Evolutionary conservation across 768 basidiomycete genomes (phyloP), one percentile per base, ranked within the genome.

Genomic region (Tylopilus subfusipes): DNA sequence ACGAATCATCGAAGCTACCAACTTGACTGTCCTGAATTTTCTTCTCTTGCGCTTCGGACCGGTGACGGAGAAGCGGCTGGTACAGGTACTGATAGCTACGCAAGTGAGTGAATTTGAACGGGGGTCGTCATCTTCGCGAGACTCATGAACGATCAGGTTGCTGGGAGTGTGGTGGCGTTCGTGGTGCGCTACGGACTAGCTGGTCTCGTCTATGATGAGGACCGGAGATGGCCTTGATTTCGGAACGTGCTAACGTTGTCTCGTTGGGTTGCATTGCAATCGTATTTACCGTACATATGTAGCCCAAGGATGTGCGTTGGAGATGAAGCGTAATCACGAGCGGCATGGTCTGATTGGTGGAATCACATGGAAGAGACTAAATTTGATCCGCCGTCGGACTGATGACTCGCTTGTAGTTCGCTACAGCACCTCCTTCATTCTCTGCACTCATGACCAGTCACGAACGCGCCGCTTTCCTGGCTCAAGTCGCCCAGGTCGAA

Each of bases 11-110:
- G 85, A 88, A 54, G 79, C 84, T 5, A 93, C 90, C 33, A 99
- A 99, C 70, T 72, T 98, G 56, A 99, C 97, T 0, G 85, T 99
- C 54, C 75, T 96, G 30, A 98, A 97, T 68, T 80, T 88, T 50
- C 78, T 97, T 50, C 78, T 99, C 29, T 73, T 96, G 22, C 78
- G 82, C 21, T 66, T 90, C 7, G 95, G 95, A 3, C 86, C 91
- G 14, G 90, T 95, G 88, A 78, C 77, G 54, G 97, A 99, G 72
- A 86, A 87, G 55, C 76, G 75, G 31, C 77, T 99, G 19, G 89
- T 91, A 13, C 78, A 83, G 65, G 72, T 81, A 18, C 67, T 97
- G 63, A 90, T 93, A 60, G 75, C 69, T 27, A 75, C 88, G 16
- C 96, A 98, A 79, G 87, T 88, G 48, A 58, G 72, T 63, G 2